Evolutionary conservation across 192 early-diverging fungal species (phyloP).

Genomic region (Coemansia asiatica): DNA sequence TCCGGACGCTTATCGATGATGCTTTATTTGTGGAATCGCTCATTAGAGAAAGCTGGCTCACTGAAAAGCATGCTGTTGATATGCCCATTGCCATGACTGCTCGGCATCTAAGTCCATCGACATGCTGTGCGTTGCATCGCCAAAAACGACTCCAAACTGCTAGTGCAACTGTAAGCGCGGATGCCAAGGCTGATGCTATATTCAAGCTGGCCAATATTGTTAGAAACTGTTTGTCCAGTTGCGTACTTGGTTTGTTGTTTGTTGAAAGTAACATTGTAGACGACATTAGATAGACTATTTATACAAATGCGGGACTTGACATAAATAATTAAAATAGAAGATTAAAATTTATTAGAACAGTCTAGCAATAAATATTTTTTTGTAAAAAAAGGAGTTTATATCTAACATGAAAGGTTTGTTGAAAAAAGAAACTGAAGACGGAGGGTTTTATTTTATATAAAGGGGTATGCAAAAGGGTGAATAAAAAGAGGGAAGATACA

Average conservation of each 20-base stretch:
- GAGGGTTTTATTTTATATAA: no score
- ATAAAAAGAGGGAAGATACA: no score
- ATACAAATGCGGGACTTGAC: not conserved
- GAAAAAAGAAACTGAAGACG: no score
- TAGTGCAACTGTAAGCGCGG: slow-evolving; percentile 14
- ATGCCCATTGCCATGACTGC: slow-evolving; percentile 15
- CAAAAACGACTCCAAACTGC: slow-evolving; percentile 17
- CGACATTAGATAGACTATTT: not conserved
- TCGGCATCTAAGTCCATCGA: slow-evolving; percentile 29
- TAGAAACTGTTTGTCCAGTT: not conserved
- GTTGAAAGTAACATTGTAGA: slow-evolving; percentile 1
- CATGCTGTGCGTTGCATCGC: slow-evolving; percentile 7
- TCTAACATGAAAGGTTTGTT: no score
- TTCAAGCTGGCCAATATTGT: slow-evolving; percentile 2
- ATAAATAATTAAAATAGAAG: not conserved
- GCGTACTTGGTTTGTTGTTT: no score
- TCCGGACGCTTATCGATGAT: not conserved
- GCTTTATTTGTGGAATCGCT: not conserved
- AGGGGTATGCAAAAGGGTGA: no score
- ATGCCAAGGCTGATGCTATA: slow-evolving; percentile 9
- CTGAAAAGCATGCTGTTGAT: slow-evolving; percentile 17
- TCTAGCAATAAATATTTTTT: no score
- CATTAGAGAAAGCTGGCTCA: slow-evolving; percentile 23
- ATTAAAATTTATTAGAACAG: no score
- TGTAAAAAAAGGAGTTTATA: no score